These are phyloP conservation scores for Pachysolen tannophilus DNA, from an alignment of 805 yeast species.

Conservation along the genomic window DNA sequence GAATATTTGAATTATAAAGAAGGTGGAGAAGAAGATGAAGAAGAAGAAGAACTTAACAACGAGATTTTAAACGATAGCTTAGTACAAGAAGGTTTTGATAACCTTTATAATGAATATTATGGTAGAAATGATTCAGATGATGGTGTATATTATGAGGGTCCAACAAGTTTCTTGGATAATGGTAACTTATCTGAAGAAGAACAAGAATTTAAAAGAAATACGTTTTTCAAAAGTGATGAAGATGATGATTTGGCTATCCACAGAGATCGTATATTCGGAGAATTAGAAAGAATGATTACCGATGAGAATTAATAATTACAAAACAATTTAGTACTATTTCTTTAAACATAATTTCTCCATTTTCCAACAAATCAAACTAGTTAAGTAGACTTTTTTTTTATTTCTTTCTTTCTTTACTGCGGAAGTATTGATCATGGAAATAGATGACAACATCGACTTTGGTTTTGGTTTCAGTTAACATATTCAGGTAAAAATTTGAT, in stretches of 20 bases:
- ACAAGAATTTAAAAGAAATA: slow-evolving; percentile 32
- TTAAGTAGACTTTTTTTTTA: no score
- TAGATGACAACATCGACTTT: no score
- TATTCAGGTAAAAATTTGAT: no score
- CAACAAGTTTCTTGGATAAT: slow-evolving; percentile 9
- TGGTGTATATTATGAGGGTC: slow-evolving; percentile 13
- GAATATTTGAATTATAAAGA: slow-evolving; percentile 17
- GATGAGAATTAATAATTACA: slow-evolving; percentile 15
- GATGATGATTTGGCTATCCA: slow-evolving; percentile 57
- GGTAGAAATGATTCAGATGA: slow-evolving; percentile 8
- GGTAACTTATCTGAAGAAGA: slow-evolving; percentile 11
- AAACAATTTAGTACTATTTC: background rate
- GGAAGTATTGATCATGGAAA: no score
- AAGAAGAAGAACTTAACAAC: slow-evolving; percentile 11
- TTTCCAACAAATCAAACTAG: slow-evolving; percentile 30
- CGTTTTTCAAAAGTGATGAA: slow-evolving; percentile 48
- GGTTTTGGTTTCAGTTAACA: no score
- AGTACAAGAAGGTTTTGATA: slow-evolving; percentile 21
- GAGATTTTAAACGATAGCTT: slow-evolving; percentile 2
- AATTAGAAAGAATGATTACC: slow-evolving; percentile 46
- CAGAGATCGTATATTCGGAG: slow-evolving; percentile 54
- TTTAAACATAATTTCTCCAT: slow-evolving; percentile 27
- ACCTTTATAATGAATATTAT: slow-evolving; percentile 20
- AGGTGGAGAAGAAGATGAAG: slow-evolving; percentile 20
- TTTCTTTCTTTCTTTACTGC: no score